phyloP scores from a whole-genome alignment of 2,329 filamentous ascomycete species.

The Penicillium sp. region DNA sequence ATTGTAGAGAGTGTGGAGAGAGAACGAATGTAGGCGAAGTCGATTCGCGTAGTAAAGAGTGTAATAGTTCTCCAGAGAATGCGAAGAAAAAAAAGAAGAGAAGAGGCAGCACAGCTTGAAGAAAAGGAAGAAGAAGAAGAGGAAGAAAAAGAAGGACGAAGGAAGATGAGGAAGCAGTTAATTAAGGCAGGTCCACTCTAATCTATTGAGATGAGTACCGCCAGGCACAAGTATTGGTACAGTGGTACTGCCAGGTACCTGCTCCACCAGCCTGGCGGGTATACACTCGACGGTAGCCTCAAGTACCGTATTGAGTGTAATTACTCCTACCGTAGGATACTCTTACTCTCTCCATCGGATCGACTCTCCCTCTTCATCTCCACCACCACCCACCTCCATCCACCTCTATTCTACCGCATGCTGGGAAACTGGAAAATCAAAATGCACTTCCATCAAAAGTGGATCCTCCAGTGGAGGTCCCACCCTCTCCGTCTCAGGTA shows the following conservation, averaged over 20 bases:
- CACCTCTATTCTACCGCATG: too few relatives aligned
- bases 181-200: too few relatives aligned
- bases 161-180: not conserved
- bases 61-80: not conserved
- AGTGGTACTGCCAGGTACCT: too few relatives aligned
- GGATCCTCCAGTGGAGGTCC: not conserved
- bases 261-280: too few relatives aligned
- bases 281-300: not conserved
- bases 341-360: too few relatives aligned
- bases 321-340: too few relatives aligned
- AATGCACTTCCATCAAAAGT: too few relatives aligned
- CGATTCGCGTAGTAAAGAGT: slow-evolving; percentile 6
- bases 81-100: not conserved
- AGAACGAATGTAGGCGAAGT: slow-evolving; percentile 3
- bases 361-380: too few relatives aligned
- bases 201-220: too few relatives aligned
- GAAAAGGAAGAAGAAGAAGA: slow-evolving; percentile 13
- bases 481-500: not conserved
- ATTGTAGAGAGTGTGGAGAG: not conserved
- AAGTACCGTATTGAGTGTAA: not conserved
- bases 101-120: slow-evolving; percentile 4
- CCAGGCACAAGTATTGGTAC: too few relatives aligned
- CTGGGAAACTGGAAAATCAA: too few relatives aligned
- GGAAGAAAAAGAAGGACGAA: slow-evolving; percentile 3
- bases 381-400: not conserved